Evolutionary conservation across 257 asterid genomes (phyloP).

Genomic region (Lavandula angustifolia): DNA sequence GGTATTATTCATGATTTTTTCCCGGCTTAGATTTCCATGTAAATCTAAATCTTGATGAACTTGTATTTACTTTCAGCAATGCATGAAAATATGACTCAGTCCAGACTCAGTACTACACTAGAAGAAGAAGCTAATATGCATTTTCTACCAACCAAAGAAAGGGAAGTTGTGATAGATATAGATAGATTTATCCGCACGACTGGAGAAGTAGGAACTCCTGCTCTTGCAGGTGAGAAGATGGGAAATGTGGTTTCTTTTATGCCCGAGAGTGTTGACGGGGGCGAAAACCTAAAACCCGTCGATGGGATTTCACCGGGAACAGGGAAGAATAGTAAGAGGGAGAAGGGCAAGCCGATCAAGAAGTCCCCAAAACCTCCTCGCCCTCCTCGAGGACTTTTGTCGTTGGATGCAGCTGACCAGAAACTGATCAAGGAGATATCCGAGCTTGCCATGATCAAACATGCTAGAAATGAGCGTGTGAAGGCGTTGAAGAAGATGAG

Average conservation of each 20-base stretch:
- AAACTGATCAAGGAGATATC: slow-evolving; percentile 75
- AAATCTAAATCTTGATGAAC: too few relatives aligned
- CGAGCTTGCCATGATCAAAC: slow-evolving; percentile 67
- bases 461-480: slow-evolving; percentile 75
- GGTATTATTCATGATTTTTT: too few relatives aligned
- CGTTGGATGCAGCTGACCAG: slow-evolving; percentile 79
- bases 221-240: slow-evolving; percentile 27
- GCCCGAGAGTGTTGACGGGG: slow-evolving; percentile 28
- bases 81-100: neutral
- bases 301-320: slow-evolving; percentile 33
- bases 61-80: slow-evolving; percentile 9
- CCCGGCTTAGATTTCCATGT: too few relatives aligned
- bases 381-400: slow-evolving; percentile 67
- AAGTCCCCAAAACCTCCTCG: slow-evolving; percentile 76
- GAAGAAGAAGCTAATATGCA: slow-evolving; percentile 40
- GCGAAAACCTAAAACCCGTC: neutral
- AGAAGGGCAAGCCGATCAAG: slow-evolving; percentile 60
- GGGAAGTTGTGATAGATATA: slow-evolving; percentile 49
- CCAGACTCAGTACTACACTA: too few relatives aligned
- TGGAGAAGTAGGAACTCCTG: slow-evolving; percentile 39
- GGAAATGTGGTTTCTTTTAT: slow-evolving; percentile 23
- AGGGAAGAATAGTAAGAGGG: slow-evolving; percentile 50
- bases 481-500: slow-evolving; percentile 76
- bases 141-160: slow-evolving; percentile 33
- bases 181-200: slow-evolving; percentile 36